These are phyloP conservation scores for Xylaria sp. DNA, from an alignment of 2,329 filamentous ascomycete genomes.

Conservation along the genomic window DNA sequence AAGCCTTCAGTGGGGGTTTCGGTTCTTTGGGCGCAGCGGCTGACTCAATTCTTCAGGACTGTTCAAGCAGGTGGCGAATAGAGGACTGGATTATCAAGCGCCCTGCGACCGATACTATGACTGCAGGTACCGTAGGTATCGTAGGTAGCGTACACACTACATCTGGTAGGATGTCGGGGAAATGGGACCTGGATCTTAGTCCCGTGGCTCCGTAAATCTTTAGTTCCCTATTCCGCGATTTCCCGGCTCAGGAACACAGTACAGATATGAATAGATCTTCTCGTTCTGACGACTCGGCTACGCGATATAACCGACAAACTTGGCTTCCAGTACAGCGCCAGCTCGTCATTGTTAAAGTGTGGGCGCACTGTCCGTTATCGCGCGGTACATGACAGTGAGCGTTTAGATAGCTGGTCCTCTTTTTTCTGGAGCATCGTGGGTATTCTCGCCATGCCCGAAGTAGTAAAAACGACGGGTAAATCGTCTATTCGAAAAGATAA, in stretches of 20 bases:
- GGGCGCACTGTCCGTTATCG: constrained; percentile 37
- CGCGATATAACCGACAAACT: background rate
- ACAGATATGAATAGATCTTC: background rate
- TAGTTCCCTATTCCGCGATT: constrained; percentile 28
- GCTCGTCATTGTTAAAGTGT: background rate
- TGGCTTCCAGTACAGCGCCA: constrained; percentile 4
- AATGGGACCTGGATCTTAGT: constrained; percentile 8
- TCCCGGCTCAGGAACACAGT: constrained; percentile 30
- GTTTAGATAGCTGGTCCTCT: constrained; percentile 10
- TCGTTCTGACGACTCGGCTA: constrained; percentile 2
- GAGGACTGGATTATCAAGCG: constrained; percentile 5
- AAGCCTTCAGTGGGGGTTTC: constrained; percentile 21
- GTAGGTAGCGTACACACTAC: background rate
- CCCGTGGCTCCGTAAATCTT: constrained; percentile 25
- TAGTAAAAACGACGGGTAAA: constrained; percentile 23
- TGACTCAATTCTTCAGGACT: constrained; percentile 13
- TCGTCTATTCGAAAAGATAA: constrained; percentile 6
- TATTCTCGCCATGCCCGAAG: constrained; percentile 31
- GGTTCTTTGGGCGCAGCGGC: constrained; percentile 1
- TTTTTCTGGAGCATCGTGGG: constrained; percentile 35
- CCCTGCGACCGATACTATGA: background rate
- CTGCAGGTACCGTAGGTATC: background rate
- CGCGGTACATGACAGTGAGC: constrained; percentile 12
- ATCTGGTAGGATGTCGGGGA: constrained; percentile 1
- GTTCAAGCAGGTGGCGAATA: constrained; percentile 19